Conservation (phyloP, 306 rosid species). For the Hylodesmum podocarpum region DNA sequence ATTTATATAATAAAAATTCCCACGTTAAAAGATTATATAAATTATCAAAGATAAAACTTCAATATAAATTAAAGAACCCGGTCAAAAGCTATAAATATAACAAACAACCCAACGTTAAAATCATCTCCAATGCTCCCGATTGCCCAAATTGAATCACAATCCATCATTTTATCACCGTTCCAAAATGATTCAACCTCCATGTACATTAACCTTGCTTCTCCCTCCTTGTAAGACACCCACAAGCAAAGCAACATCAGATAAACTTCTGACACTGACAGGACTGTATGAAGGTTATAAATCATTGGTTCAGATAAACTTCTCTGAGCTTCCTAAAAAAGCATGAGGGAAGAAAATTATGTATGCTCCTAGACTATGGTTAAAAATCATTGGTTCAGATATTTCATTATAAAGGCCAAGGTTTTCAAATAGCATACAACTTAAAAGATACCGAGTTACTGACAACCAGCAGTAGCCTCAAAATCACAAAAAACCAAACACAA, state of each 20-base stretch:
- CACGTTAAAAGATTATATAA: too few species aligned
- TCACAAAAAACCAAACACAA: conserved; percentile 19
- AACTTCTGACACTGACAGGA: neutral
- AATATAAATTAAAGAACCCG: too few species aligned
- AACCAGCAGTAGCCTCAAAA: conserved; percentile 18
- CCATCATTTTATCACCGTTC: neutral
- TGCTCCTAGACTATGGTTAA: neutral
- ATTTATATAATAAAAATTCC: too few species aligned
- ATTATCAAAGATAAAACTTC: too few species aligned
- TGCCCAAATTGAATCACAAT: neutral
- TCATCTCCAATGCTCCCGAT: neutral
- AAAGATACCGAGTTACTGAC: conserved; percentile 11
- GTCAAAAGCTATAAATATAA: too few species aligned
- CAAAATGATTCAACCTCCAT: neutral
- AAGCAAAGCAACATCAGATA: neutral
- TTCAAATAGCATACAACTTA: conserved; percentile 23
- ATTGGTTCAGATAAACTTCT: too few species aligned
- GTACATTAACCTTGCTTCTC: neutral
- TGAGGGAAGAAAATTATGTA: neutral
- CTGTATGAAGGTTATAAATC: neutral
- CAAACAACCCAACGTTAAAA: neutral
- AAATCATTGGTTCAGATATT: neutral
- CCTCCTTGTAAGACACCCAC: neutral
- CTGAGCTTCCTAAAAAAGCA: neutral
- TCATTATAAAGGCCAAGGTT: conserved; percentile 22